These are phyloP conservation scores for Lactarius evosmus DNA, from an alignment of 768 basidiomycete genomes.

Conservation along the genomic window DNA sequence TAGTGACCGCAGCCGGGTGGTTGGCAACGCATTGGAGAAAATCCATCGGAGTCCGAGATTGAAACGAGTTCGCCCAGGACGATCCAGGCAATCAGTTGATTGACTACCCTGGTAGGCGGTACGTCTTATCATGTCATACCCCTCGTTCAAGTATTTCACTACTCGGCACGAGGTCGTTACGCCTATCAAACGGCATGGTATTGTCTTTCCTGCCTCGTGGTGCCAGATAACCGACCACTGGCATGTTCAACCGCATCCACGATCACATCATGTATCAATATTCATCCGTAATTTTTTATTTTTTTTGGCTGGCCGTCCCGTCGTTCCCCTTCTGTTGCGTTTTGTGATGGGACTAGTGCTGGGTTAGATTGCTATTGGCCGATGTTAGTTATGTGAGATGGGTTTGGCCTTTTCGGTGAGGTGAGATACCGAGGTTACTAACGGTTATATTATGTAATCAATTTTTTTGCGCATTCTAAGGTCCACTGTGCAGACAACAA, in stretches of 20 bases:
- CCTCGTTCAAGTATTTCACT: neutral
- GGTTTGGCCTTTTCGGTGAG: too few species aligned
- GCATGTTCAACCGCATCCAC: neutral
- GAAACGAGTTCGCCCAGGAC: too few species aligned
- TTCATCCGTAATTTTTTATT: neutral
- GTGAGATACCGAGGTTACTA: too few species aligned
- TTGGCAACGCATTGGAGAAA: neutral
- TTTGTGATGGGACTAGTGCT: neutral
- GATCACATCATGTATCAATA: neutral
- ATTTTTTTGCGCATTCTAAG: too few species aligned
- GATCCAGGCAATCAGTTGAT: too few species aligned
- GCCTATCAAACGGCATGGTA: neutral
- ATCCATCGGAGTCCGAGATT: neutral
- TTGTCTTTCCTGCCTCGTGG: neutral
- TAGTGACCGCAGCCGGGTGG: neutral
- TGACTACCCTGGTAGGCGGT: too few species aligned
- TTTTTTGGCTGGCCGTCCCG: neutral
- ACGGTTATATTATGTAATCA: too few species aligned
- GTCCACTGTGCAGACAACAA: too few species aligned
- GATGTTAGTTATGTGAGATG: too few species aligned
- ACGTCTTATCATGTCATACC: neutral
- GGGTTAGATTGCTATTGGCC: too few species aligned
- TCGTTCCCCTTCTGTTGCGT: too few species aligned
- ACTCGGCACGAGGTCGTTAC: neutral
- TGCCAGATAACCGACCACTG: too few species aligned